Evolutionary conservation across 176 grass and related monocot species (phyloP).

Genomic region (Puya raimondii): DNA sequence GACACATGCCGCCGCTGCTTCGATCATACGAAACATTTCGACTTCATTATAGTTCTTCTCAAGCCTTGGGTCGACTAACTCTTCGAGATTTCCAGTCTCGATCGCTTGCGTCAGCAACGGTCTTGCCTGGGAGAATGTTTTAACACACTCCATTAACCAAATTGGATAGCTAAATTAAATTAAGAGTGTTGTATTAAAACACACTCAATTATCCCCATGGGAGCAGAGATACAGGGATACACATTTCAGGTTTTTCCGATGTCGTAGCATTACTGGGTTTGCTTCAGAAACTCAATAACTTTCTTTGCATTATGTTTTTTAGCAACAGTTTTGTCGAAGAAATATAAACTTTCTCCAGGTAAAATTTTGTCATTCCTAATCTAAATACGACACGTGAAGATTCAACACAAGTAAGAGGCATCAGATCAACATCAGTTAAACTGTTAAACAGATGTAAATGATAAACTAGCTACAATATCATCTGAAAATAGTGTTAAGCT

Average conservation of each 20-base stretch:
- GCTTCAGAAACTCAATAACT: no score
- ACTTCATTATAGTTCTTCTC: constrained; percentile 49
- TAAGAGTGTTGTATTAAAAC: not conserved
- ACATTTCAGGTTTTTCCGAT: no score
- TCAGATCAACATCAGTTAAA: no score
- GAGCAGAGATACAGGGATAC: not conserved
- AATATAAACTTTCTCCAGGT: not conserved
- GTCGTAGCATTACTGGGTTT: no score
- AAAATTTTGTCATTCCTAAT: not conserved
- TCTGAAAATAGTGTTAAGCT: no score
- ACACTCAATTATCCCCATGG: no score
- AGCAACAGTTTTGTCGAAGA: not conserved
- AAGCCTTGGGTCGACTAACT: constrained; percentile 52
- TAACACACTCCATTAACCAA: not conserved
- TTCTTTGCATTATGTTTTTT: not conserved
- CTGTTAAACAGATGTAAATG: no score
- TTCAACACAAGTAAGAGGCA: no score
- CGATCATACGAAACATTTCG: constrained; percentile 86
- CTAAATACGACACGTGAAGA: no score
- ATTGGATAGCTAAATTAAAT: no score
- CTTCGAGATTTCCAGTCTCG: constrained; percentile 52
- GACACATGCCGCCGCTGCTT: constrained; percentile 68
- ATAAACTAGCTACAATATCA: no score
- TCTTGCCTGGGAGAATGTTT: constrained; percentile 42
- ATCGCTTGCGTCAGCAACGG: constrained; percentile 53